Evolutionary conservation across 2,329 filamentous ascomycete species (phyloP), one percentile per base, ranked within the genome.

Genomic region (Pseudogymnoascus sp.): DNA sequence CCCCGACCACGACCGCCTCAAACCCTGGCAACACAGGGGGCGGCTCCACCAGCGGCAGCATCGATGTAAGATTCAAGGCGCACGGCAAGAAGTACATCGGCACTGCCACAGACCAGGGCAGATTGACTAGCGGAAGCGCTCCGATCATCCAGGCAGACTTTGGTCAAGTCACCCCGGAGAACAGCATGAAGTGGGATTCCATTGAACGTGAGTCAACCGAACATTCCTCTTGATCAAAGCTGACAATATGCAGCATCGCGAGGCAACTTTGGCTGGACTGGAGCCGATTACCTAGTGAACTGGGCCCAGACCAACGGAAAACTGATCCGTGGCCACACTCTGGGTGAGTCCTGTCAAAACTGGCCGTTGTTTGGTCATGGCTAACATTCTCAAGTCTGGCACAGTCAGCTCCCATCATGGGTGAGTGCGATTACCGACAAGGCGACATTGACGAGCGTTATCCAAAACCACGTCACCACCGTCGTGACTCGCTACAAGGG

Each of bases 131-230:
- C n/a, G 40, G 35, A 28, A 37, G 28, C 28, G 40, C 35, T 4
- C 35, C 18, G n/a, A 61, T 49, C 69, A 83, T 89, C 72, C 79
- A 80, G 65, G 75, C 78, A 61, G 77, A 87, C 72, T 89, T 88
- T 65, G 85, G 86, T 18, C 81, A 85, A 71, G 77, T 89, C 23
- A 88, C 86, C 0, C 81, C 83, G 1, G 87, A 89, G 77, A 89
- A 90, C 78, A 83, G 79, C 71, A 87, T 88, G 82, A 89, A 89
- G 75, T 89, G 86, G 86, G 83, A 88, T 67, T 75, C 80, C 35
- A 78, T 78, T n/a, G 77, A 88, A 72, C 70, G 71, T 61, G 70
- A 45, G 61, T 21, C 18, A 4, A 12, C 18, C 18, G 5, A 45
- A 23, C 40, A 37, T 52, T 12, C 38, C 35, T 28, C 49, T 59